phyloP scores from a whole-genome alignment of 2,329 filamentous ascomycete species.

The Cladophialophora bantiana region DNA sequence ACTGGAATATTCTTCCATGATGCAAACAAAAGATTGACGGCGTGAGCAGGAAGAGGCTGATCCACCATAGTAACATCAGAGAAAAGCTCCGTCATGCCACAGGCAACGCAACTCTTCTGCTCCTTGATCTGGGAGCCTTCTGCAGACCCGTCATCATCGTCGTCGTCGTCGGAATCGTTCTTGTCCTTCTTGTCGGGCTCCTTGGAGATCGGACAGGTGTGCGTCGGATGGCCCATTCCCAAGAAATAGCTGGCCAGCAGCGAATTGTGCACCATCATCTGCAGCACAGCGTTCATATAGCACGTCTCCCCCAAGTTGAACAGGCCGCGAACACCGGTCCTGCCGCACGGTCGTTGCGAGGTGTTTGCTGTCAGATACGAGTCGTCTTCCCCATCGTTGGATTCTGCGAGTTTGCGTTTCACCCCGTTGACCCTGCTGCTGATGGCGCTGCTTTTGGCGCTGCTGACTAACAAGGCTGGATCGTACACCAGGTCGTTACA shows the following conservation, averaged over 20 bases:
- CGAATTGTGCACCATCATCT: conserved; percentile 92
- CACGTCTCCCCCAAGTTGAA: conserved; percentile 99
- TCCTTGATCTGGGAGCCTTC: conserved; percentile 35
- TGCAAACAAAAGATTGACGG: conserved; percentile 84
- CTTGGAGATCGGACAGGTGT: conserved; percentile 67
- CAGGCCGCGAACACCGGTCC: conserved; percentile 86
- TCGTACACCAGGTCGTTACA: conserved; percentile 41
- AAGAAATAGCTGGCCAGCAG: conserved; percentile 91
- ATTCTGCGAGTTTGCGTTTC: conserved; percentile 49
- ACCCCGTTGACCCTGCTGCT: conserved; percentile 34
- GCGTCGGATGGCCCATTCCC: conserved; percentile 82
- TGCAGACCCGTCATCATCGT: conserved; percentile 21
- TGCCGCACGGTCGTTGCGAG: conserved; percentile 74
- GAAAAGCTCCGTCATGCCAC: conserved; percentile 68
- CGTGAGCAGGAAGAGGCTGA: conserved; percentile 85
- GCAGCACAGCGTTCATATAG: conserved; percentile 95
- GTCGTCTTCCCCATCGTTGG: conserved; percentile 65
- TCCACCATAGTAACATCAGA: conserved; percentile 67
- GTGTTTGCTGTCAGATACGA: conserved; percentile 39
- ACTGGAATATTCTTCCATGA: conserved; percentile 83
- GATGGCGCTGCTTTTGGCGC: conserved; percentile 12
- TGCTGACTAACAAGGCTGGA: conserved; percentile 31
- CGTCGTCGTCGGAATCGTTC: conserved; percentile 40
- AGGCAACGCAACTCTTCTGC: conserved; percentile 61
- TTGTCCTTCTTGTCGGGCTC: conserved; percentile 41